A percentile compares a stretch with the other conserved stretches of the same genome.
Conservation (phyloP, 768 basidiomycete species). For the Piloderma croceum region DNA sequence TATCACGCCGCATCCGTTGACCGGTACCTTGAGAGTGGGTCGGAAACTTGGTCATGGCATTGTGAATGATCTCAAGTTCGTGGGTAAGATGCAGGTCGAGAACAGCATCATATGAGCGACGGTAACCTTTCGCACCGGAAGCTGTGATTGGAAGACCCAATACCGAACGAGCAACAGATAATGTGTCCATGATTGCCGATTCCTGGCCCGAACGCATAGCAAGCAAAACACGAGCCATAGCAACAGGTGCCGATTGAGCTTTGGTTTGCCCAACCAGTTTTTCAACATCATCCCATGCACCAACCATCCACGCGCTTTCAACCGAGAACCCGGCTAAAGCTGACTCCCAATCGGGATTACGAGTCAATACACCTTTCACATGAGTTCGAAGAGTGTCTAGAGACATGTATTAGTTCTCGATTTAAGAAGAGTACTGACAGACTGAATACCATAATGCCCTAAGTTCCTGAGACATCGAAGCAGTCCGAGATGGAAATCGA, state of each 20-base stretch:
- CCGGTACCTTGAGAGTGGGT: slow-evolving; percentile 33
- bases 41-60: slow-evolving; percentile 35
- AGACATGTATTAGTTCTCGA: slow-evolving; percentile 3
- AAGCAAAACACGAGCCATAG: slow-evolving; percentile 75
- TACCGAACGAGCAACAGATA: slow-evolving; percentile 60
- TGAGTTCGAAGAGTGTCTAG: slow-evolving; percentile 94
- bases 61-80: slow-evolving; percentile 71
- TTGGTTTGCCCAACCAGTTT: slow-evolving; percentile 46
- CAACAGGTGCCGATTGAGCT: slow-evolving; percentile 54
- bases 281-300: slow-evolving; percentile 84
- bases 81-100: slow-evolving; percentile 81
- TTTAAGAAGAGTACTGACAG: slow-evolving; percentile 1
- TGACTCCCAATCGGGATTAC: slow-evolving; percentile 78
- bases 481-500: slow-evolving; percentile 84
- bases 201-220: slow-evolving; percentile 62
- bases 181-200: slow-evolving; percentile 39
- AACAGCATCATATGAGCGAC: slow-evolving; percentile 80
- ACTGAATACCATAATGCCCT: slow-evolving; percentile 84
- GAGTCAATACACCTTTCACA: slow-evolving; percentile 82
- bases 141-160: slow-evolving; percentile 80
- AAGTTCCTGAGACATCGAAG: slow-evolving; percentile 88
- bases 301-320: slow-evolving; percentile 94
- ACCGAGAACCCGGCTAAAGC: slow-evolving; percentile 78
- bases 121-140: slow-evolving; percentile 76
- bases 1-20: slow-evolving; percentile 28